These are phyloP conservation scores for Yamadazyma akitaensis DNA, from an alignment of 805 yeast genomes.

Conservation along the genomic window DNA sequence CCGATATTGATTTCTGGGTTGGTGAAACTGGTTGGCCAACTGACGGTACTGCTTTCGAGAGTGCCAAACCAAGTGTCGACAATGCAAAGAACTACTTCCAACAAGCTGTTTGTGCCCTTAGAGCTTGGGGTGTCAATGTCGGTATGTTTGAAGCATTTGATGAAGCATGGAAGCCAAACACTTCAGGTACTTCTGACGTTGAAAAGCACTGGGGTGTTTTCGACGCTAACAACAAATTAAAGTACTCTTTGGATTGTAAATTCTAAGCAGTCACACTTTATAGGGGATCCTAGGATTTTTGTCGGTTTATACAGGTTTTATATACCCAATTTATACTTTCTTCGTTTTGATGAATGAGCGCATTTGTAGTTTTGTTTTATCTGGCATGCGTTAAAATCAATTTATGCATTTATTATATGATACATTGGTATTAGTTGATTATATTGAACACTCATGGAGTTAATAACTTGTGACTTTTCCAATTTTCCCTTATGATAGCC, in stretches of 20 bases:
- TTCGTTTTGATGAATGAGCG: background rate
- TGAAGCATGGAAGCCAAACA: constrained; percentile 93
- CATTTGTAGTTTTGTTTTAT: background rate
- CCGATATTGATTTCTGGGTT: constrained; percentile 87
- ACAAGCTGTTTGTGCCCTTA: constrained; percentile 85
- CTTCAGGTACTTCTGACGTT: constrained; percentile 80
- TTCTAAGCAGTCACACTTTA: constrained; percentile 16
- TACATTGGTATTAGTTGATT: too few species aligned
- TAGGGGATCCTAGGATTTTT: background rate
- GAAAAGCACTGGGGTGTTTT: constrained; percentile 96
- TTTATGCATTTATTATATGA: too few species aligned
- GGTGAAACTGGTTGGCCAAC: constrained; percentile 99
- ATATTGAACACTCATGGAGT: too few species aligned
- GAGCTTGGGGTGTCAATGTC: constrained; percentile 95
- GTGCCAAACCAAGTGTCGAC: constrained; percentile 60
- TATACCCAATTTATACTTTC: constrained; percentile 7
- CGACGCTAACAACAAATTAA: constrained; percentile 45
- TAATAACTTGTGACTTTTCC: too few species aligned
- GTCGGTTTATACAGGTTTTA: constrained; percentile 6
- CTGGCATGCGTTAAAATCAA: background rate
- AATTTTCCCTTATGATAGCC: too few species aligned
- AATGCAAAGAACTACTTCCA: constrained; percentile 85
- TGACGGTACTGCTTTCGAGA: constrained; percentile 68
- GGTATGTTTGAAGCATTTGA: constrained; percentile 93
- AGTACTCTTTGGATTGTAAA: constrained; percentile 36